Evolutionary conservation across 352 stramenopile genomes (phyloP).

Genomic region (Phytopythium chamaehyphon): DNA sequence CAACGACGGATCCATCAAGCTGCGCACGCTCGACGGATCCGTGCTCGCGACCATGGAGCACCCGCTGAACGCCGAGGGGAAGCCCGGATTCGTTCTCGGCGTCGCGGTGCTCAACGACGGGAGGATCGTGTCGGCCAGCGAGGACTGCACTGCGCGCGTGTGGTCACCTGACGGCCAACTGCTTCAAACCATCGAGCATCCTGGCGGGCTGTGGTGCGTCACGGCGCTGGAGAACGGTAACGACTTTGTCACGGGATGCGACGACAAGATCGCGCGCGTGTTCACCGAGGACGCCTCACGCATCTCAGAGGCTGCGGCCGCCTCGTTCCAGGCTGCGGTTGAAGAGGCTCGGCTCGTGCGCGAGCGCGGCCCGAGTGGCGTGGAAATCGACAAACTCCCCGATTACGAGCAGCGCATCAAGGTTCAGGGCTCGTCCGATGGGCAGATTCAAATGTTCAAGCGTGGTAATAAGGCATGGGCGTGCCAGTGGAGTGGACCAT

Average conservation of each 20-base stretch:
- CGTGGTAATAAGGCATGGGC: slow-evolving; percentile 92
- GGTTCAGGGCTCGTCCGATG: slow-evolving; percentile 83
- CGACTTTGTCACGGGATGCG: slow-evolving; percentile 92
- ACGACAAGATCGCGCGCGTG: slow-evolving; percentile 91
- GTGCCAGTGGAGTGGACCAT: slow-evolving; percentile 92
- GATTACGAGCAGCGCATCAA: slow-evolving; percentile 87
- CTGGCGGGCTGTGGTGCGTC: slow-evolving; percentile 84
- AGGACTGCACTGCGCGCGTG: slow-evolving; percentile 80
- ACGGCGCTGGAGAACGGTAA: slow-evolving; percentile 62
- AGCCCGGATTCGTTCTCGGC: slow-evolving; percentile 77
- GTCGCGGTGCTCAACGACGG: slow-evolving; percentile 54
- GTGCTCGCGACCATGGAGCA: slow-evolving; percentile 68
- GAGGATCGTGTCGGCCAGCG: slow-evolving; percentile 68
- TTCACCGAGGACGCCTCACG: slow-evolving; percentile 81
- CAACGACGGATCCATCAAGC: slow-evolving; percentile 76
- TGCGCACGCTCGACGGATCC: slow-evolving; percentile 53
- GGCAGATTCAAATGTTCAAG: slow-evolving; percentile 96
- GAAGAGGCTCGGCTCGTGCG: slow-evolving; percentile 50
- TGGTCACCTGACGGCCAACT: slow-evolving; percentile 53
- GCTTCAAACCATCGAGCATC: slow-evolving; percentile 82
- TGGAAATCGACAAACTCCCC: slow-evolving; percentile 94
- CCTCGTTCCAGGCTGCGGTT: slow-evolving; percentile 62
- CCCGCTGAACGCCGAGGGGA: slow-evolving; percentile 77
- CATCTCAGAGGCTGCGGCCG: slow-evolving; percentile 61
- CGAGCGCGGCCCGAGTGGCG: slow-evolving; percentile 79